Base-by-base conservation (phyloP, 2,329 filamentous ascomycete species). In the Ophiostoma fasciatum region DNA sequence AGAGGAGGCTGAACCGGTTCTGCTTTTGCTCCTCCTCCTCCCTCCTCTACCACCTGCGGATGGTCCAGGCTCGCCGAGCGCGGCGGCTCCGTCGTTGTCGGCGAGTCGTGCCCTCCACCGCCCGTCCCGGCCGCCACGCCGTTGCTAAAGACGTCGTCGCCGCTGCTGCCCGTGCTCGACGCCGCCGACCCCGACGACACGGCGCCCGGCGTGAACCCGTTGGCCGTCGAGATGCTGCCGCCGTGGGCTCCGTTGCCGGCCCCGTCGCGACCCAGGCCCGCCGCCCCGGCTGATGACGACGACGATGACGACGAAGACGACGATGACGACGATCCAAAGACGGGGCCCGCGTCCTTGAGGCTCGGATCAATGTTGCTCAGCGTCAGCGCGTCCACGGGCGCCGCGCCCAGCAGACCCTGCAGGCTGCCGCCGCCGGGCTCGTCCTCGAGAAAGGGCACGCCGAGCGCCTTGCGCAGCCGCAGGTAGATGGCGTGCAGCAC, bases 401-500 rank as follows among this genome's bases (percentile, higher is more conserved):
- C 39, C 10, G 38, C 14, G 14, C 20, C 31, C 5, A 17, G 22
- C 5, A n/a, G 26, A n/a, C 36, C 31, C 13, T n/a, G 20, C 10
- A 20, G 13, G 14, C 36, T 13, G 32, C 38, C 20, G 35, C 44
- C 15, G 37, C 26, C 18, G 15, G 22, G 41, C 29, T 40, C 47
- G 34, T 47, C 45, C 39, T 39, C 40, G 14, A 53, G 17, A 35
- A 51, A 53, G 7, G 46, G 48, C 29, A 52, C 50, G 12, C 58
- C 58, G 13, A 71, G 55, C 4, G 64, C 60, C 48, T 63, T 66
- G 48, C 63, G 66, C 36, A 74, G 59, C 17, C 69, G 64, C 39
- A 64, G 54, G 34, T 66, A 60, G 32, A 74, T 68, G 12, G 68
- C 68, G 42, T 61, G 62, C 9, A 75, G 52, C 2, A 76, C 68